Evolutionary conservation across 169 alveolate species (phyloP).

Genomic region (Plasmodium inui): DNA sequence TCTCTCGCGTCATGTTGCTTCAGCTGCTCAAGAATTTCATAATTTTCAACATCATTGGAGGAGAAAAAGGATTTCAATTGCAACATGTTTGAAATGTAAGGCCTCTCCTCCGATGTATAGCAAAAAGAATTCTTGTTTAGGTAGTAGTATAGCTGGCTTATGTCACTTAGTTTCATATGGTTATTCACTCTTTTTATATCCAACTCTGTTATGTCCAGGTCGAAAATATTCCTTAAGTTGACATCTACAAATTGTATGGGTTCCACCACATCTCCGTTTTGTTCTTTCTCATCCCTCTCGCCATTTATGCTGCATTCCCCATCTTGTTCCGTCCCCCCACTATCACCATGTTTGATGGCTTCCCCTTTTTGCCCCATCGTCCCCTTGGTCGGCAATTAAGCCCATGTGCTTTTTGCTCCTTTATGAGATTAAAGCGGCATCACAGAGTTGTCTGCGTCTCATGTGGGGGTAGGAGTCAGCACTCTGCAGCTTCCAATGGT

Average conservation of each 20-base stretch:
- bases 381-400: not conserved
- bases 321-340: not conserved
- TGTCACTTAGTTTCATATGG: slow-evolving; percentile 33
- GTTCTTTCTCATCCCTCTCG: not conserved
- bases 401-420: not conserved
- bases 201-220: slow-evolving; percentile 3
- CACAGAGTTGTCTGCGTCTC: not conserved
- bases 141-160: slow-evolving; percentile 23
- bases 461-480: too few species aligned
- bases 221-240: slow-evolving; percentile 29
- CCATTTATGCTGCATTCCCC: not conserved
- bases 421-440: not conserved
- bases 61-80: not conserved
- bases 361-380: not conserved
- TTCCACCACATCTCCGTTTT: not conserved
- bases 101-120: slow-evolving; percentile 11
- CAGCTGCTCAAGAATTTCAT: not conserved
- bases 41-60: not conserved
- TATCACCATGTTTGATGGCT: not conserved
- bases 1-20: not conserved
- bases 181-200: slow-evolving; percentile 50
- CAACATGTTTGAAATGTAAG: slow-evolving; percentile 12
- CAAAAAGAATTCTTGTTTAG: slow-evolving; percentile 14
- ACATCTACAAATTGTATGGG: slow-evolving; percentile 19
- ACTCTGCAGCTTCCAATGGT: not conserved